Conservation (phyloP, 2,329 filamentous ascomycete species). For the Aspergillus sp. region DNA sequence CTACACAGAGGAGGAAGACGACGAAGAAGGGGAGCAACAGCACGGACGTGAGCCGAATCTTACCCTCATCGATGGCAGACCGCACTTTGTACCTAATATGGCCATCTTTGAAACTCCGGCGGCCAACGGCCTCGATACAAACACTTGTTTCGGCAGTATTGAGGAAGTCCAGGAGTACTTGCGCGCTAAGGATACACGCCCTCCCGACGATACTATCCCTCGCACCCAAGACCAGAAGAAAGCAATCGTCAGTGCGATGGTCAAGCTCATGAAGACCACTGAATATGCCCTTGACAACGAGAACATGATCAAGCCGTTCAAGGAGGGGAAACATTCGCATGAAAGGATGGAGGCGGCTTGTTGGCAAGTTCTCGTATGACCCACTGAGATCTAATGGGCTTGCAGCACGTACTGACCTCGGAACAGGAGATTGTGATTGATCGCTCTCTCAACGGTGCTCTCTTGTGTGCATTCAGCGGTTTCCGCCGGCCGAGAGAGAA, state of each 20-base stretch:
- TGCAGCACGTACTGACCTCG: conserved; percentile 1
- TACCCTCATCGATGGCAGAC: background rate
- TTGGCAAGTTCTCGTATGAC: conserved; percentile 32
- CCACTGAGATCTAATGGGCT: conserved; percentile 1
- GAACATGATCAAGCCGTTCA: conserved; percentile 33
- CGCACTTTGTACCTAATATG: background rate
- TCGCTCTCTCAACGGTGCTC: conserved; percentile 25
- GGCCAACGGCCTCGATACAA: conserved; percentile 1
- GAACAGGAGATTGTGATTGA: conserved; percentile 22
- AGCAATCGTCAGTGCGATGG: conserved; percentile 29
- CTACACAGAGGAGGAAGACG: background rate
- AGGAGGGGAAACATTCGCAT: conserved; percentile 21
- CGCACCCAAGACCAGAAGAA: conserved; percentile 15
- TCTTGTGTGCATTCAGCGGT: conserved; percentile 23
- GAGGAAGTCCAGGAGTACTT: conserved; percentile 17
- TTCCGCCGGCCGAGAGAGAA: conserved; percentile 20
- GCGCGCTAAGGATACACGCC: background rate
- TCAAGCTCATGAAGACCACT: conserved; percentile 32
- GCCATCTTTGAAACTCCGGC: conserved; percentile 10
- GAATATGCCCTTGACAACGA: conserved; percentile 28
- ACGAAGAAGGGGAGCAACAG: background rate
- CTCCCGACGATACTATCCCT: conserved; percentile 27
- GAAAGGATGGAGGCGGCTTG: conserved; percentile 28
- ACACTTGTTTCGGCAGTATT: conserved; percentile 16
- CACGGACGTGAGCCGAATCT: background rate